Percentiles rank a stretch among this genome's conserved stretches.
These are phyloP conservation scores for Rubus parviflorus DNA, from an alignment of 306 rosid species.

Conservation along the genomic window DNA sequence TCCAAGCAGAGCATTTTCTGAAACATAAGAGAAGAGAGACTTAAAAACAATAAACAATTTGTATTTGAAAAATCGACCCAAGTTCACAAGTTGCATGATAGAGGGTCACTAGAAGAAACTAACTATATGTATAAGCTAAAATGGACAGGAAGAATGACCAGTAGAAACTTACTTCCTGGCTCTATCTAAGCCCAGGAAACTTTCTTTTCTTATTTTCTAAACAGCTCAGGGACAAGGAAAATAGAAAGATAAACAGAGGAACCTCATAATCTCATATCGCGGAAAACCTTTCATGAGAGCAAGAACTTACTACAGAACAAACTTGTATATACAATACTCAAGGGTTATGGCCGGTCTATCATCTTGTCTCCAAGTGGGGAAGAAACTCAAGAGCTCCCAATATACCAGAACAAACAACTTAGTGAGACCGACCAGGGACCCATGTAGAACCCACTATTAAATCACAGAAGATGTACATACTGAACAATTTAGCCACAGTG, in stretches of 20 bases:
- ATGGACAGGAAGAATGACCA: not conserved
- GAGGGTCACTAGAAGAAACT: not conserved
- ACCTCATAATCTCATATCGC: too few species aligned
- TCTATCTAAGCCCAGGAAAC: not conserved
- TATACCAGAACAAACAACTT: not conserved
- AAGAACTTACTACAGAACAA: not conserved
- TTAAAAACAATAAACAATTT: constrained; percentile 5
- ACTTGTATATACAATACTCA: not conserved
- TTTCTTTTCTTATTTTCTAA: not conserved
- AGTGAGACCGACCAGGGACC: not conserved
- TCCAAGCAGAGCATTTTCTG: constrained; percentile 99
- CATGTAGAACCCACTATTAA: not conserved
- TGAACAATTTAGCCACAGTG: not conserved
- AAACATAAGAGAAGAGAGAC: constrained; percentile 3
- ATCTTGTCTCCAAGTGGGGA: constrained; percentile 11
- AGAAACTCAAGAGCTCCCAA: not conserved
- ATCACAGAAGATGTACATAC: not conserved
- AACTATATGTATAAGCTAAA: not conserved
- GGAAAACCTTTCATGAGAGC: not conserved
- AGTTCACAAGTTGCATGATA: not conserved
- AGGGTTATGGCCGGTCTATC: constrained; percentile 16
- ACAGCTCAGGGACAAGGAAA: not conserved
- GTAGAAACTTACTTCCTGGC: not conserved
- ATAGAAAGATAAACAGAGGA: not conserved
- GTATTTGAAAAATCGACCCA: not conserved